Evolutionary conservation across 768 basidiomycete genomes (phyloP), one percentile per base, ranked within the genome.

Genomic region (Tylopilus intermedius): DNA sequence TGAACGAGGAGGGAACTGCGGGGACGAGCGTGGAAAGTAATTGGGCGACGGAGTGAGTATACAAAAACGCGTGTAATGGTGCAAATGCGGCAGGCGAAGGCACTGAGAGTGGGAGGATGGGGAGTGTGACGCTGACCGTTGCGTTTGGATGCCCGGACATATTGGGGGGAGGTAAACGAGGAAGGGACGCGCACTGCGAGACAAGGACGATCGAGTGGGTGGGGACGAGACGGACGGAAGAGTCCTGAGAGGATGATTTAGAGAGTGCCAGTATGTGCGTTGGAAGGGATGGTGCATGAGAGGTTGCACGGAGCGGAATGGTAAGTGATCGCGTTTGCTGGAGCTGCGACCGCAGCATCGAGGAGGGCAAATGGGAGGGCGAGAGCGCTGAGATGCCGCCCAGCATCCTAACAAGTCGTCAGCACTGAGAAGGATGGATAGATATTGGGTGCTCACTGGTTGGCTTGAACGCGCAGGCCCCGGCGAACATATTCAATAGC

Each of bases 181-280:
- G 82, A 6, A 90, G 75, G 40, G 78, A 74, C 15, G 87, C 71
- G 64, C 86, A 91, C 62, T 87, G 76, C 0, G 83, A 74, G 7
- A 84, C 84, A 49, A 91, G 76, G 40, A 90, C 74, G 47, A 88
- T 68, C 32, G 81, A 79, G 68, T 92, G 89, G 10, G 81, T 77
- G 5, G 90, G 83, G 58, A 79, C 83, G 48, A 90, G 73, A 9
- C 76, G 60, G 6, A 58, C 55, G n/a, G 70, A 63, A 42, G 72
- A 57, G 51, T 71, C 67, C 30, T 63, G 59, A 13, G 67, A 59
- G 50, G 57, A 66, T 45, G 62, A 58, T 56, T 47, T 66, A 1
- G 54, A 64, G 45, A 84, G 64, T 15, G 81, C 82, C 21, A 84
- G 66, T 58, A 80, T 70, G 59, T 84, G 83, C 0, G 79, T 78